Base-by-base conservation (phyloP, 768 basidiomycete species). In the Lactarius pseudohatsudake region DNA sequence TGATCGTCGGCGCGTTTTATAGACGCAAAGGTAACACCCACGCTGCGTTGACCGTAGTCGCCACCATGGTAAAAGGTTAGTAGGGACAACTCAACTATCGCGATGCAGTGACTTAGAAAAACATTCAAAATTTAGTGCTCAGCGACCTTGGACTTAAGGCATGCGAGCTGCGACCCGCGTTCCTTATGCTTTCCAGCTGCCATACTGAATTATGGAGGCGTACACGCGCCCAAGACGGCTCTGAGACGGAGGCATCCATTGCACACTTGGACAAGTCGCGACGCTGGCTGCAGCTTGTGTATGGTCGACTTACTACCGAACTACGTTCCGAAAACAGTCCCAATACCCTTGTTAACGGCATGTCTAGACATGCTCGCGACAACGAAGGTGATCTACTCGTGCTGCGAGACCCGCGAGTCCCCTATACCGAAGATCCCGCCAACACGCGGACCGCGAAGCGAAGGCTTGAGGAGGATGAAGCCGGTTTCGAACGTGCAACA, bases 1-100 rank as follows among this genome's bases (percentile, higher is more conserved):
- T 87, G 79, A 76, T 81, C 15, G 82, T 84, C 20, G 85, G 76
- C 7, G 84, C 80, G 1, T 77, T 79, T 68, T 86, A 86, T 74
- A 82, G 85, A 57, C 77, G 83, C 28, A 77, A 70, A 30, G 81
- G 81, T n/a, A 80, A 83, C 60, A 72, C 79, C n/a, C 32, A 61
- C 9, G 79, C 81, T 45, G 85, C 85, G 1, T 74, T 82, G 36
- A 71, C 72, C 3, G 80, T 86, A 11, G 69, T 83, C 32, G 73
- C 77, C 26, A 74, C 77, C 28, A 79, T 87, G 79, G 72, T 86
- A 38, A 74, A 82, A 75, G 81, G 86, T 85, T 56, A 70, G 72
- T 38, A 8, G 47, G 15, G 32, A 28, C 15, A 34, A 38, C 1
- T 50, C 20, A 34, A 45, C 0, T 41, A 40, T 28, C 11, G 16